Evolutionary conservation across 2,329 filamentous ascomycete species (phyloP).

Genomic region (Purpureocillium lavendulum): DNA sequence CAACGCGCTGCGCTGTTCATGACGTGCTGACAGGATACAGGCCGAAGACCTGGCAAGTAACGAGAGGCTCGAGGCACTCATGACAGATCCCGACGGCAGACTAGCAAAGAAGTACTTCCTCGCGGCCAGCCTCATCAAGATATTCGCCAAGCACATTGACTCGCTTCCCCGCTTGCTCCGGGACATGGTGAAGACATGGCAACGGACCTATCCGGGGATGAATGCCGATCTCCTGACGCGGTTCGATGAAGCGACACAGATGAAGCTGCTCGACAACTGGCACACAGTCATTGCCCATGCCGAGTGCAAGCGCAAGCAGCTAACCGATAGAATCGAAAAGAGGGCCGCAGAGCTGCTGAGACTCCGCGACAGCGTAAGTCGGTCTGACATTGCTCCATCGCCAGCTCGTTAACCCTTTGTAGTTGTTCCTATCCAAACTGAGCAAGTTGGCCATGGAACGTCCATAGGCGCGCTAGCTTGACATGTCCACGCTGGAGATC

Average conservation of each 20-base stretch:
- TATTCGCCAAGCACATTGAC: neutral
- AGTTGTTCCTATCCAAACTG: too few species aligned
- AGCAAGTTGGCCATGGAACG: too few species aligned
- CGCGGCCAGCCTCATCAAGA: neutral
- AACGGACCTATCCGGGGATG: neutral
- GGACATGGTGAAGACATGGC: neutral
- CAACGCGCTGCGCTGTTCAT: too few species aligned
- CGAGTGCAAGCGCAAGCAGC: neutral
- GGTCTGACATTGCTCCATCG: too few species aligned
- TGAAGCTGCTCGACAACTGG: neutral
- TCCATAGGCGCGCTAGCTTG: too few species aligned
- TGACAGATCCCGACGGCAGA: too few species aligned
- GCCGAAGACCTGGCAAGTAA: too few species aligned
- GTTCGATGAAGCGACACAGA: neutral
- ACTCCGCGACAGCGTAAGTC: neutral
- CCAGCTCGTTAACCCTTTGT: too few species aligned
- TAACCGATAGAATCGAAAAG: neutral
- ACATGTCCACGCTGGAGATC: too few species aligned
- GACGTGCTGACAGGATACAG: too few species aligned
- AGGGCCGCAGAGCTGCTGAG: neutral
- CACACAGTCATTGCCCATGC: neutral
- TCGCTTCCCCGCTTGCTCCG: neutral
- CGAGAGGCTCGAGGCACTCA: too few species aligned
- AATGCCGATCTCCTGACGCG: neutral
- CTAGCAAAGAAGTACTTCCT: too few species aligned